Conservation (phyloP, 495 filamentous ascomycete genomes). For the Wilcoxina mikolae region DNA sequence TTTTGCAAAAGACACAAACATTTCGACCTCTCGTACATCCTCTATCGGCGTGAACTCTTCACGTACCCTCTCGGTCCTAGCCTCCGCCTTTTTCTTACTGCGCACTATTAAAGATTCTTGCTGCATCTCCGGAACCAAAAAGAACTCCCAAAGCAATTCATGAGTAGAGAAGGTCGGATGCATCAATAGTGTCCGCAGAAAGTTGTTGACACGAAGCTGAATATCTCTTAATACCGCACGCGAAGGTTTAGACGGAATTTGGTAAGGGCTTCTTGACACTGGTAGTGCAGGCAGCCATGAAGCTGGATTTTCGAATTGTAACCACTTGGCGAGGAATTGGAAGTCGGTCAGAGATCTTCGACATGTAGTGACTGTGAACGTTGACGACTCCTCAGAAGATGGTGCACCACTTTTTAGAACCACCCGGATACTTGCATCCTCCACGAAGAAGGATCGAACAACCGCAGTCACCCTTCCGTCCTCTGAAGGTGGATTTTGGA, state of each 20-base stretch:
- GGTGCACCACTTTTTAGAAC: constrained; percentile 87
- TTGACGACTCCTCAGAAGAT: constrained; percentile 40
- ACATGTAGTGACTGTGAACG: constrained; percentile 85
- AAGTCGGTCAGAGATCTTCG: constrained; percentile 82
- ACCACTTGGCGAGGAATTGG: constrained; percentile 70
- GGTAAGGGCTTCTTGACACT: constrained; percentile 72
- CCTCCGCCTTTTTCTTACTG: constrained; percentile 69
- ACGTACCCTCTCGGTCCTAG: constrained; percentile 62
- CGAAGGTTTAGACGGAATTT: constrained; percentile 82
- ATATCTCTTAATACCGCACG: constrained; percentile 73
- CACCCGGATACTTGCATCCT: constrained; percentile 85
- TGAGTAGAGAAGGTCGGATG: constrained; percentile 94
- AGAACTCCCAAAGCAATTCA: constrained; percentile 98
- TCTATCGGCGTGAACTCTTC: constrained; percentile 78
- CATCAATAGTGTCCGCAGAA: constrained; percentile 66
- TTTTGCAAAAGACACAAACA: constrained; percentile 76
- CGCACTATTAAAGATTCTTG: constrained; percentile 78
- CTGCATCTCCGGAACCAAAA: constrained; percentile 89
- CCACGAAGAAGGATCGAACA: constrained; percentile 93
- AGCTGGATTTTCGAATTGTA: constrained; percentile 84
- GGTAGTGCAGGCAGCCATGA: constrained; percentile 80
- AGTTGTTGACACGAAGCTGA: constrained; percentile 72
- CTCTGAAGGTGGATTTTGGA: constrained; percentile 52
- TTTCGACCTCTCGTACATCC: constrained; percentile 80
- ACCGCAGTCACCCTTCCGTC: constrained; percentile 83